phyloP scores from a whole-genome alignment of 495 filamentous ascomycete species.

The Annulohypoxylon maeteangense region DNA sequence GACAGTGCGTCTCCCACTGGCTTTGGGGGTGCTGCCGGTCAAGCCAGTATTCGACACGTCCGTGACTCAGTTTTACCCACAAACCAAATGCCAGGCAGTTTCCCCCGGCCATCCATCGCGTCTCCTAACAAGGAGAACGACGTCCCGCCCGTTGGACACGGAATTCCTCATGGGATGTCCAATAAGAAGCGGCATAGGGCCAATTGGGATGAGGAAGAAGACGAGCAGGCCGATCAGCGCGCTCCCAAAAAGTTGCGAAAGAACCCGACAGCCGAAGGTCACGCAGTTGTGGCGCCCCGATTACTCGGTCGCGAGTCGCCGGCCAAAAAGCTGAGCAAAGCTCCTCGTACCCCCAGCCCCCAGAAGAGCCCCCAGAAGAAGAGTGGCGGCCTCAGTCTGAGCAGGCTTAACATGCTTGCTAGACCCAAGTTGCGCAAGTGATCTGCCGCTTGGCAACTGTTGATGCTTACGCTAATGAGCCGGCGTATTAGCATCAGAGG shows the following conservation, averaged over 20 bases:
- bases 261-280: constrained; percentile 59
- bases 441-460: constrained; percentile 2
- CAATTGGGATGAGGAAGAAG: constrained; percentile 61
- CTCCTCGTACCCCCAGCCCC: constrained; percentile 50
- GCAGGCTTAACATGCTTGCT: constrained; percentile 64
- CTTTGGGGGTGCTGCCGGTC: constrained; percentile 62
- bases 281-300: constrained; percentile 56
- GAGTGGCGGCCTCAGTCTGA: constrained; percentile 57
- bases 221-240: constrained; percentile 54
- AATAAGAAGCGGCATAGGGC: constrained; percentile 78
- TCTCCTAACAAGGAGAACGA: constrained; percentile 62
- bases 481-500: neutral
- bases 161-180: constrained; percentile 72
- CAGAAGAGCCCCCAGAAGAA: constrained; percentile 58
- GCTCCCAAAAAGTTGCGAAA: constrained; percentile 58
- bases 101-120: constrained; percentile 45
- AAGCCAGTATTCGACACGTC: constrained; percentile 67
- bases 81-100: constrained; percentile 61
- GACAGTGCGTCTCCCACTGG: constrained; percentile 52
- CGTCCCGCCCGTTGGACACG: constrained; percentile 47
- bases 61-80: constrained; percentile 61
- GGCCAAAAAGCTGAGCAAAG: constrained; percentile 43
- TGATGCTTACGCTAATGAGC: neutral
- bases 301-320: constrained; percentile 40
- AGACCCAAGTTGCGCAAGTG: constrained; percentile 62